A percentile compares a stretch with the other conserved stretches of the same genome.
Conservation (phyloP, 345 rosid genomes). For the Sisymbrium altissimum region DNA sequence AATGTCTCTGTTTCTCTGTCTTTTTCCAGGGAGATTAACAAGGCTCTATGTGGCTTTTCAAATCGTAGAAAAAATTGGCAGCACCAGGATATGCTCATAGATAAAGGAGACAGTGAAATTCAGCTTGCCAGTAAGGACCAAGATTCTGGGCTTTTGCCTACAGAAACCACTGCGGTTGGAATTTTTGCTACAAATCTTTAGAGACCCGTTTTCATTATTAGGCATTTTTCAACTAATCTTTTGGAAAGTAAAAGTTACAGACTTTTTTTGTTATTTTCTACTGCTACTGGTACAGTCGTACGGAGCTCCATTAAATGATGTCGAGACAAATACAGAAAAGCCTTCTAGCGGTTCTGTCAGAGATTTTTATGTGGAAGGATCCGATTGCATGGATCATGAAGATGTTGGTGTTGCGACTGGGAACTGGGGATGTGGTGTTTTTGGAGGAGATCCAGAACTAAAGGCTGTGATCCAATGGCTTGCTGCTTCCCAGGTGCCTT, state of each 20-base stretch:
- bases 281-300: conserved; percentile 33
- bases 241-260: background rate
- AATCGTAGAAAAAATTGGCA: conserved; percentile 44
- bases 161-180: conserved; percentile 25
- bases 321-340: conserved; percentile 34
- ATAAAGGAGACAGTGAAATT: conserved; percentile 26
- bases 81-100: conserved; percentile 35
- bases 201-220: background rate
- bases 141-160: conserved; percentile 15
- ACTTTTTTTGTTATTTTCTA: background rate
- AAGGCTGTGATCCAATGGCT: conserved; percentile 93
- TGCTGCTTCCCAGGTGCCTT: conserved; percentile 87
- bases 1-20: conserved; percentile 9
- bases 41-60: conserved; percentile 88
- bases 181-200: background rate
- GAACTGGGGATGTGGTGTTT: conserved; percentile 98
- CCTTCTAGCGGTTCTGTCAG: conserved; percentile 8
- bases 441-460: conserved; percentile 92
- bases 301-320: conserved; percentile 38
- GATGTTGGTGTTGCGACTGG: conserved; percentile 74
- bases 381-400: conserved; percentile 31
- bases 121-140: conserved; percentile 26
- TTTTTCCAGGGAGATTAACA: conserved; percentile 71
- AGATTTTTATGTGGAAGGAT: conserved; percentile 29
- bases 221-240: background rate